phyloP scores from a whole-genome alignment of 768 basidiomycete genomes.

The Lactifluus hygrophoroides region DNA sequence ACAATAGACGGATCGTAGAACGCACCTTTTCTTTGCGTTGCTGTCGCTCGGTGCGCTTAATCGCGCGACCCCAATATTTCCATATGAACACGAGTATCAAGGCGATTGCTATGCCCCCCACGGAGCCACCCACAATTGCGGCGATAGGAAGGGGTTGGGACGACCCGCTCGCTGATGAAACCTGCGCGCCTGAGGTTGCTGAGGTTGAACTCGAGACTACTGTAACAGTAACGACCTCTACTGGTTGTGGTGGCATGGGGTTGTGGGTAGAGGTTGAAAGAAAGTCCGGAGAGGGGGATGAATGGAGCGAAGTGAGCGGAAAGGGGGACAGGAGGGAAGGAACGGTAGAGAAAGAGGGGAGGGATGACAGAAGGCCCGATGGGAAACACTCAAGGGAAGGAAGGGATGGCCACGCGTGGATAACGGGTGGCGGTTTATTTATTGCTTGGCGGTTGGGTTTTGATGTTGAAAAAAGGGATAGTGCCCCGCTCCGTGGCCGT shows the following conservation, averaged over 20 bases:
- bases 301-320: neutral
- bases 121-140: constrained; percentile 43
- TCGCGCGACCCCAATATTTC: constrained; percentile 38
- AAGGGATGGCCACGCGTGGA: neutral
- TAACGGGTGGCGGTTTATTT: neutral
- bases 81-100: constrained; percentile 36
- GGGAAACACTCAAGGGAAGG: neutral
- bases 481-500: neutral
- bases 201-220: neutral
- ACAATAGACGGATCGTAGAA: neutral
- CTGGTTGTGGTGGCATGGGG: neutral
- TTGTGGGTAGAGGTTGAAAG: too few species aligned
- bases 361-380: constrained; percentile 5
- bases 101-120: constrained; percentile 40
- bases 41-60: constrained; percentile 31
- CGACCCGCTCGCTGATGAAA: neutral
- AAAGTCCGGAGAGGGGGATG: neutral
- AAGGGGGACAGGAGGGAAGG: neutral
- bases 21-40: constrained; percentile 27
- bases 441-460: neutral
- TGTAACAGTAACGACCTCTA: constrained; percentile 10
- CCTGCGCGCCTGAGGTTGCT: neutral
- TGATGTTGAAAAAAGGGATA: neutral
- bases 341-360: neutral
- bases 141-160: constrained; percentile 33